Evolutionary conservation across 2,329 filamentous ascomycete species (phyloP).

Genomic region (Diaporthe sp.): DNA sequence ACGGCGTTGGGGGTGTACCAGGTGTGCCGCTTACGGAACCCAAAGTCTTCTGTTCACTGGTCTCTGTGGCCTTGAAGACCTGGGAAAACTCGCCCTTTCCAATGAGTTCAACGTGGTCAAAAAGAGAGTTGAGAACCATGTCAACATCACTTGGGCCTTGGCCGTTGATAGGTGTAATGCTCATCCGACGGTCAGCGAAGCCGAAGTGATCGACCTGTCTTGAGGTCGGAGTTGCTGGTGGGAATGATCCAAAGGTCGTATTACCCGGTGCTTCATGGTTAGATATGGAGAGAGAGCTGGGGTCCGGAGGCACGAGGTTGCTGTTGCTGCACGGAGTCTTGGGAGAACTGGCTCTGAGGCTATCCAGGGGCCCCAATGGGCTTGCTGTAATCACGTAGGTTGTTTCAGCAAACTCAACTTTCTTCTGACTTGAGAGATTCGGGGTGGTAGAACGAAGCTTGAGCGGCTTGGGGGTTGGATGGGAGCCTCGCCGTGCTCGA

Average conservation of each 20-base stretch:
- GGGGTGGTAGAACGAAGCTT: constrained; percentile 40
- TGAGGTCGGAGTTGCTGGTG: constrained; percentile 85
- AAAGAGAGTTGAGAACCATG: constrained; percentile 76
- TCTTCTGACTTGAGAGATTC: constrained; percentile 44
- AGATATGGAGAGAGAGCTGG: constrained; percentile 86
- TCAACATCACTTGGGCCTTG: constrained; percentile 81
- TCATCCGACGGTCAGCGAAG: constrained; percentile 65
- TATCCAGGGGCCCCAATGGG: constrained; percentile 67
- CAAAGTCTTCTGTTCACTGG: constrained; percentile 39
- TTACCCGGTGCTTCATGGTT: constrained; percentile 47
- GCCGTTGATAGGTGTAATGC: constrained; percentile 76
- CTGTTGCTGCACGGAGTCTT: constrained; percentile 79
- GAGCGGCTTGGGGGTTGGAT: constrained; percentile 44
- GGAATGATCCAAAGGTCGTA: constrained; percentile 48
- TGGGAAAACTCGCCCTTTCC: constrained; percentile 94
- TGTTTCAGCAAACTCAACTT: constrained; percentile 62
- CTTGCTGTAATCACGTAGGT: constrained; percentile 65
- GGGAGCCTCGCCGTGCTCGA: constrained; percentile 45
- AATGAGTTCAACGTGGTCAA: constrained; percentile 82
- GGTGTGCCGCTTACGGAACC: constrained; percentile 59
- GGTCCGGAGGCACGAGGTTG: constrained; percentile 77
- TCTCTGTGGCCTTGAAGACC: constrained; percentile 80
- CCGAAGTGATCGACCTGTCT: constrained; percentile 66
- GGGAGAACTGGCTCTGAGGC: constrained; percentile 65
- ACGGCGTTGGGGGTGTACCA: constrained; percentile 63